Base-by-base conservation (phyloP, 345 rosid genomes). In the Dovyalis caffra region DNA sequence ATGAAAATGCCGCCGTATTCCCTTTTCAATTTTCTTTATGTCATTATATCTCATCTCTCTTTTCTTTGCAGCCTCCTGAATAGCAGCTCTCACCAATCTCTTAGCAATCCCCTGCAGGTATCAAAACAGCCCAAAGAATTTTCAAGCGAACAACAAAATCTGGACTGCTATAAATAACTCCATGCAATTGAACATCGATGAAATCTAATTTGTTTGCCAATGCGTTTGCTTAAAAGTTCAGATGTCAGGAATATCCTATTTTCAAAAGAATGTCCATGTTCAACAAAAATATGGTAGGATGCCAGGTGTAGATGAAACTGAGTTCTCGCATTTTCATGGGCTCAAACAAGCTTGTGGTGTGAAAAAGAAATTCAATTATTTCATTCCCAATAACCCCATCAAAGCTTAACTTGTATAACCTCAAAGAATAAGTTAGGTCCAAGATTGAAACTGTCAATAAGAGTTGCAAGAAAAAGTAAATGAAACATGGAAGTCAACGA, bases 21-120 rank as follows among this genome's bases (percentile, higher is more conserved):
- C 83, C 66, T 31, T 62, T 57, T 72, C 70, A 0, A 80, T 63
- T 67, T 80, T 76, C 77, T 80, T 80, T 38, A 80, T 63, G 66
- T 80, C 83, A 25, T 62, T 37, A 16, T 80, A 80, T 80, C 83
- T 76, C 77, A 80, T 76, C 67, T 76, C 83, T 68, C 79, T 72
- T 68, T 80, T 80, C 71, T 45, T 80, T 51, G 83, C 83, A 34
- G 80, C 83, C 43, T 76, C 77, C 61, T 72, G 69, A 32, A 80
- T 65, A 8, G 83, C 83, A 37, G 83, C 77, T 68, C 80, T 72
- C 47, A 80, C 83, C 74, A 80, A 72, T 76, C 83, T 76, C 77
- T 76, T 80, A 1, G 83, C 83, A 21, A 80, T 80, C 35, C 83
- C 83, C 83, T 80, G 74, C 70, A 70, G 33, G 35, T 25, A 35